Conservation (phyloP, 192 early-diverging fungal species). For the Entophlyctis helioformis region DNA sequence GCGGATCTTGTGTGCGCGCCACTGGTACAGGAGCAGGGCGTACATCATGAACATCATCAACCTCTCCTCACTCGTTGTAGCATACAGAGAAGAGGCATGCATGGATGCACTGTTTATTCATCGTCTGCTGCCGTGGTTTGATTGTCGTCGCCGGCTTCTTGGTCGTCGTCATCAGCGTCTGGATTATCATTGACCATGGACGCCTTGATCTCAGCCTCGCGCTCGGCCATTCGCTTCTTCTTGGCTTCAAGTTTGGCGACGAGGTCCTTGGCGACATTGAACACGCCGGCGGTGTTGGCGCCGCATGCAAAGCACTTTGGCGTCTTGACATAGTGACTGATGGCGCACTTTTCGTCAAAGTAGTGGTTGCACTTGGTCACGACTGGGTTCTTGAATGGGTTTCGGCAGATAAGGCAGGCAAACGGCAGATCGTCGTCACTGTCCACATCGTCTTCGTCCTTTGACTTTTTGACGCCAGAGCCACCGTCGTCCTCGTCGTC, state of each 20-base stretch:
- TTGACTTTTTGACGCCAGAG: too few species aligned
- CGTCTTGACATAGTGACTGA: slow-evolving; percentile 67
- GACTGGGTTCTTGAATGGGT: slow-evolving; percentile 78
- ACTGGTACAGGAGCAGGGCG: slow-evolving; percentile 49
- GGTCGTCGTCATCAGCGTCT: too few species aligned
- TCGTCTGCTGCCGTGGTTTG: too few species aligned
- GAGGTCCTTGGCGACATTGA: slow-evolving; percentile 69
- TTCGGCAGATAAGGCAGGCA: slow-evolving; percentile 87
- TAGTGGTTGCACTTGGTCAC: slow-evolving; percentile 93
- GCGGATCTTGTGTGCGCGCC: slow-evolving; percentile 48
- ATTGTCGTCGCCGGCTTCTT: too few species aligned
- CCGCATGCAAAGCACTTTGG: slow-evolving; percentile 90
- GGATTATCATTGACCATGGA: too few species aligned
- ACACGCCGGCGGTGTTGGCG: slow-evolving; percentile 68
- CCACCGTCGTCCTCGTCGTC: slow-evolving; percentile 26
- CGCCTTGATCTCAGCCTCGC: slow-evolving; percentile 29
- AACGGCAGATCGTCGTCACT: slow-evolving; percentile 80
- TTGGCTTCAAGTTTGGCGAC: slow-evolving; percentile 42
- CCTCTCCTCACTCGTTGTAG: too few species aligned
- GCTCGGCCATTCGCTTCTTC: slow-evolving; percentile 31
- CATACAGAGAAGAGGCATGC: too few species aligned
- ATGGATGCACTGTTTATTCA: too few species aligned
- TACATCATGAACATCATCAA: slow-evolving; percentile 53
- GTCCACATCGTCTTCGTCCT: slow-evolving; percentile 30
- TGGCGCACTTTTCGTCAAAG: slow-evolving; percentile 92